phyloP scores from a whole-genome alignment of 176 grass and related monocot species.

The Triticum monococcum region DNA sequence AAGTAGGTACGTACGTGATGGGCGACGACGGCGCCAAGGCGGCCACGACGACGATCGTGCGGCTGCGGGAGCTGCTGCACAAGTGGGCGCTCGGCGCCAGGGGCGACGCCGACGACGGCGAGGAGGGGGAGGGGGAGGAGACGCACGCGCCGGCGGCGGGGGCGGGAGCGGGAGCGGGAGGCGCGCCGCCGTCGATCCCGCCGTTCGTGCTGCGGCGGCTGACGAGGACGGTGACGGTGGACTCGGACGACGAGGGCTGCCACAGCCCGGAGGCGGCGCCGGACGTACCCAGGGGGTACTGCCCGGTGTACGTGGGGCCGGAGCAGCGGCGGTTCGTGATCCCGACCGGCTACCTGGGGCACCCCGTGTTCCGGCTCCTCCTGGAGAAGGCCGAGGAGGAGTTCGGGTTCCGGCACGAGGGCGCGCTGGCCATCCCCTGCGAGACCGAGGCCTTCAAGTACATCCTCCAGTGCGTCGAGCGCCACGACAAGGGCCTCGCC shows the following conservation, averaged over 20 bases:
- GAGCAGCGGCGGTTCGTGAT: slow-evolving; percentile 89
- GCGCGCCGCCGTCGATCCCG: slow-evolving; percentile 24
- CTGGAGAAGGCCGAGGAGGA: slow-evolving; percentile 84
- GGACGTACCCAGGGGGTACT: slow-evolving; percentile 60
- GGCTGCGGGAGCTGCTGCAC: slow-evolving; percentile 68
- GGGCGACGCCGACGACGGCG: background rate
- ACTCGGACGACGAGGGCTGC: slow-evolving; percentile 65
- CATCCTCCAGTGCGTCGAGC: slow-evolving; percentile 85
- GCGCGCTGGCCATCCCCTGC: slow-evolving; percentile 70
- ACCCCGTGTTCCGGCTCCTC: slow-evolving; percentile 77
- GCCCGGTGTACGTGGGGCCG: slow-evolving; percentile 58
- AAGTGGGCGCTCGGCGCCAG: slow-evolving; percentile 51
- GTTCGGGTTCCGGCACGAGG: slow-evolving; percentile 68
- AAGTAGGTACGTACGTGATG: background rate
- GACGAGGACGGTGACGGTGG: slow-evolving; percentile 32
- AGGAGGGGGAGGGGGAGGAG: background rate
- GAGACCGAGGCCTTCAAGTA: slow-evolving; percentile 86
- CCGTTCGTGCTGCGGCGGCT: slow-evolving; percentile 41
- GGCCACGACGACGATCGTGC: slow-evolving; percentile 46
- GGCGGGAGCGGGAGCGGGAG: background rate
- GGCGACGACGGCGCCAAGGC: slow-evolving; percentile 39
- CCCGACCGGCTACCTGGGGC: slow-evolving; percentile 65
- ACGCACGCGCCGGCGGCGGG: background rate
- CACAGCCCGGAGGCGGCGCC: slow-evolving; percentile 54
- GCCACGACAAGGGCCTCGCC: slow-evolving; percentile 36